Conservation (phyloP, 805 yeast genomes). For the Ogataea philodendri region DNA sequence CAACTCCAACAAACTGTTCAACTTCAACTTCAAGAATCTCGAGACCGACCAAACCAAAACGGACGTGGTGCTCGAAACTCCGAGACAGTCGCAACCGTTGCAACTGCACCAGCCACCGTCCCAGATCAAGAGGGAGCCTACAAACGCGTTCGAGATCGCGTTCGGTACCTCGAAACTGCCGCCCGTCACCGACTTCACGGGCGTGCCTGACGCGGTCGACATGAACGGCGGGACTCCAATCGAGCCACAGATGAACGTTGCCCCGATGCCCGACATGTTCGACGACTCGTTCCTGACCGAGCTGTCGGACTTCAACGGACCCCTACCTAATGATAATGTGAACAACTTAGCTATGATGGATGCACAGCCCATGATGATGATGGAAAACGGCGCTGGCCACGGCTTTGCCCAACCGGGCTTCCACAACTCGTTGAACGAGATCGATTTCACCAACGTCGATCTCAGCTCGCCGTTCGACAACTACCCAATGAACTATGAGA, state of each 20-base stretch:
- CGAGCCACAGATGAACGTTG: conserved; percentile 11
- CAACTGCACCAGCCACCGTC: conserved; percentile 18
- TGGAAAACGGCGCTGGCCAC: conserved; percentile 10
- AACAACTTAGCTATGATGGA: conserved; percentile 10
- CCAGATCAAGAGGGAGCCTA: conserved; percentile 23
- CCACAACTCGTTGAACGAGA: conserved; percentile 36
- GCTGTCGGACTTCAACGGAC: conserved; percentile 29
- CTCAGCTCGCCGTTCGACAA: conserved; percentile 28
- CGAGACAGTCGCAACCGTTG: conserved; percentile 14
- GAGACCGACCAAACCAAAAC: conserved; percentile 15
- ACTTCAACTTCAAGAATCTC: conserved; percentile 31
- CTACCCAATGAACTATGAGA: conserved; percentile 16
- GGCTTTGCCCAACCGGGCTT: conserved; percentile 16
- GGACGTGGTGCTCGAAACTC: conserved; percentile 11
- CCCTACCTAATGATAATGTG: conserved; percentile 15
- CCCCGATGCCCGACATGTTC: conserved; percentile 29
- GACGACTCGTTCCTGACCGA: conserved; percentile 35
- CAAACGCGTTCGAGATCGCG: conserved; percentile 36
- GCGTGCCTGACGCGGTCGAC: conserved; percentile 3
- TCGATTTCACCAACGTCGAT: conserved; percentile 40
- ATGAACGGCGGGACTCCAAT: conserved; percentile 1
- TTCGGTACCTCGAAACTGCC: conserved; percentile 37
- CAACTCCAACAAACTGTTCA: conserved; percentile 36
- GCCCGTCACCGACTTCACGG: conserved; percentile 35
- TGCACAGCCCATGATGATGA: conserved; percentile 7